A percentile compares a stretch with the other conserved stretches of the same genome.
These are phyloP conservation scores for Helianthus tuberosus DNA, from an alignment of 129 eudicot species.

Conservation along the genomic window DNA sequence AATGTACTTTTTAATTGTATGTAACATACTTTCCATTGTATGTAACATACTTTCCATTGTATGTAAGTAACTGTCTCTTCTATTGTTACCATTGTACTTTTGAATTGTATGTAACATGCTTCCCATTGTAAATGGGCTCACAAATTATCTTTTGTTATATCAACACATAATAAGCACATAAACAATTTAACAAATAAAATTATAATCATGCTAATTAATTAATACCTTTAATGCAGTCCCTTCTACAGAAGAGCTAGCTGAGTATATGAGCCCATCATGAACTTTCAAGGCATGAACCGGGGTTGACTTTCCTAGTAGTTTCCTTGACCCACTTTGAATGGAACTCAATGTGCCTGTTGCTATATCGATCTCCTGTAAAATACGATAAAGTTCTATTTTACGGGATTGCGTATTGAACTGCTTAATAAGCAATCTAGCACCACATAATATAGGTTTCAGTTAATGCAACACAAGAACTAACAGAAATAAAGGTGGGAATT, in stretches of 20 bases:
- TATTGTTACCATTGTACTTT: too few species aligned
- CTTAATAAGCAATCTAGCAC: too few species aligned
- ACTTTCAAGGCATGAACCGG: slow-evolving; percentile 67
- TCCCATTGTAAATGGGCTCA: too few species aligned
- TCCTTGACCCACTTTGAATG: slow-evolving; percentile 73
- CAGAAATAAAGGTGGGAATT: background rate
- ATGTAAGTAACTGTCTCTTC: too few species aligned
- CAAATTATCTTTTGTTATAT: background rate
- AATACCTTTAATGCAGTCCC: slow-evolving; percentile 72
- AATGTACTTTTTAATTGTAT: too few species aligned
- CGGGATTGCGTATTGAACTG: background rate
- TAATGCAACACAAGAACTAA: background rate
- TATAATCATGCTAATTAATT: slow-evolving; percentile 5
- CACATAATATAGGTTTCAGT: too few species aligned
- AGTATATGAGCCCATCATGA: slow-evolving; percentile 56
- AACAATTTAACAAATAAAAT: background rate
- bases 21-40: too few species aligned
- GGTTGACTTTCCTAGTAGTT: slow-evolving; percentile 56
- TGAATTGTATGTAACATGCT: too few species aligned
- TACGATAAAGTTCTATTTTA: slow-evolving; percentile 5
- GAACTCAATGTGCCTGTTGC: slow-evolving; percentile 66
- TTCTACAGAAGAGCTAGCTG: slow-evolving; percentile 64
- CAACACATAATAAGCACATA: background rate
- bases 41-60: too few species aligned
- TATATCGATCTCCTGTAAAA: slow-evolving; percentile 68